A percentile compares a stretch with the other conserved stretches of the same genome.
These are phyloP conservation scores for Sequoiadendron giganteum DNA, from an alignment of 75 land plant genomes.

Conservation along the genomic window DNA sequence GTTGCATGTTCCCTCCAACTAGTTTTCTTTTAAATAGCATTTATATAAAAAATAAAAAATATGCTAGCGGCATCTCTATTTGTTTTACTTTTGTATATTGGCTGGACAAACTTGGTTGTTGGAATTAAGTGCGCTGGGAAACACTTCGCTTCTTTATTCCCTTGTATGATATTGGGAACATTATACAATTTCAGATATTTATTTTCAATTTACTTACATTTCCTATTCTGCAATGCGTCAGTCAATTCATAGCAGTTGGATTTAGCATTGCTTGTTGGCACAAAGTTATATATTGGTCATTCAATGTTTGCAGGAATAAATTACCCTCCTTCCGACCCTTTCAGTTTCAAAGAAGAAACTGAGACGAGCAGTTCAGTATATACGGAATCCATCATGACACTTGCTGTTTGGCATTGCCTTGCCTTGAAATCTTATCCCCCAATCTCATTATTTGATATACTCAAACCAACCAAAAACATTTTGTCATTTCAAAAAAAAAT, in stretches of 20 bases:
- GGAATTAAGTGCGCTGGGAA: not conserved
- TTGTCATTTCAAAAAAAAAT: not conserved
- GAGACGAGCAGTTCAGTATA: not conserved
- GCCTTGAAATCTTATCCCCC: not conserved
- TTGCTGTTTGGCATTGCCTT: not conserved
- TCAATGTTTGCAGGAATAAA: not conserved
- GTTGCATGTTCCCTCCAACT: not conserved
- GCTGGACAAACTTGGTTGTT: not conserved
- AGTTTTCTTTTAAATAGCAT: not conserved
- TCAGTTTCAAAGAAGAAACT: not conserved
- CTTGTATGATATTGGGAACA: not conserved
- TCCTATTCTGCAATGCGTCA: not conserved
- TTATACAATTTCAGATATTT: not conserved
- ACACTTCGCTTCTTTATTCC: not conserved
- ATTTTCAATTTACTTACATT: not conserved
- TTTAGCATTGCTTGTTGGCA: not conserved
- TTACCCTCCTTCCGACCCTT: not conserved
- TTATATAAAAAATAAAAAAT: not conserved
- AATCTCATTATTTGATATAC: not conserved
- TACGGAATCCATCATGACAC: not conserved
- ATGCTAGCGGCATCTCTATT: not conserved
- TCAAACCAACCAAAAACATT: not conserved
- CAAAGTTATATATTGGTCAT: not conserved
- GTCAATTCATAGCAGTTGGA: not conserved
- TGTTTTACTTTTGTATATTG: not conserved